Percentiles rank a stretch among this genome's conserved stretches.
phyloP scores from a whole-genome alignment of 257 asterid genomes.

The Solanum chilense region DNA sequence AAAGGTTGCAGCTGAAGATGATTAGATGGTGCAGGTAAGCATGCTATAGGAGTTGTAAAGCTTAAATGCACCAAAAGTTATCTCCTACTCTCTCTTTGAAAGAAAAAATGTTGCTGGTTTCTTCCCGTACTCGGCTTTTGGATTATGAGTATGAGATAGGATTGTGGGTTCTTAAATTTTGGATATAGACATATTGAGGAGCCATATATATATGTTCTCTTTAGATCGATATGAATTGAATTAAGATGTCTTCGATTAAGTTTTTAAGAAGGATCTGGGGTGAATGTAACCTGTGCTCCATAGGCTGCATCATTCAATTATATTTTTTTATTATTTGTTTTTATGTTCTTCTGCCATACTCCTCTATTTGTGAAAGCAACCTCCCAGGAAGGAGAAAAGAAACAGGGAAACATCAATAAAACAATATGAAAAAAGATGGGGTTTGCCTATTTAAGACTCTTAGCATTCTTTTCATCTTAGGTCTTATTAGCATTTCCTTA shows the following conservation, averaged over 20 bases:
- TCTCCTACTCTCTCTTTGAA: background rate
- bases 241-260: background rate
- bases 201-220: background rate
- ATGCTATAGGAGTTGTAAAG: conserved; percentile 1
- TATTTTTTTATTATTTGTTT: background rate
- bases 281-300: background rate
- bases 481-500: background rate
- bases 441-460: background rate
- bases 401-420: background rate
- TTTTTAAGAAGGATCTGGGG: background rate
- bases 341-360: background rate
- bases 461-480: background rate
- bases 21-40: conserved; percentile 94
- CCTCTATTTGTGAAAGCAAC: background rate
- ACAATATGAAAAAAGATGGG: background rate
- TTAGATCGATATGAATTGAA: background rate
- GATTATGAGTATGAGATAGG: background rate
- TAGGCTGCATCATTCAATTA: background rate
- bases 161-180: background rate
- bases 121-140: background rate
- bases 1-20: conserved; percentile 86
- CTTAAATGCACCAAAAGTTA: background rate
- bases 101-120: background rate
- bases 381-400: background rate
- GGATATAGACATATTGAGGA: background rate